Evolutionary conservation across 208 protist species (phyloP).

Genomic region (Phytomonas sp.): DNA sequence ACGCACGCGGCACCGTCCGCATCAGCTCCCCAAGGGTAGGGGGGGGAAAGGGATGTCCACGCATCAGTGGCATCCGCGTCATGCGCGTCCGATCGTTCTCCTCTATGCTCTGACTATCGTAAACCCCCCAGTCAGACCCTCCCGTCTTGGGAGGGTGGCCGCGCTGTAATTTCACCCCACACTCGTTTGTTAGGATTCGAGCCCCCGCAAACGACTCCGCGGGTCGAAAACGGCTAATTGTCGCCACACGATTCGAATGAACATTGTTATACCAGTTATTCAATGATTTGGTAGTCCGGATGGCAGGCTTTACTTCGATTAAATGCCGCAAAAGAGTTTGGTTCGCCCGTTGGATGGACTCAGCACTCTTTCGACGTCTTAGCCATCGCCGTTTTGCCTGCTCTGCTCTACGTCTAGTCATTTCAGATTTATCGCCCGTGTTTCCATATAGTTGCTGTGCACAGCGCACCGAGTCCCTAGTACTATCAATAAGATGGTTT

Average conservation of each 20-base stretch:
- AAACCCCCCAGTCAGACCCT: not conserved
- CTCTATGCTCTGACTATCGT: not conserved
- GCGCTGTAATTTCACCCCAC: not conserved
- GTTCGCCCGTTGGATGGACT: slow-evolving; percentile 22
- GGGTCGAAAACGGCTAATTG: slow-evolving; percentile 36
- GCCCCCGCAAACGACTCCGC: slow-evolving; percentile 44
- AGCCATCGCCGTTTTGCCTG: slow-evolving; percentile 25
- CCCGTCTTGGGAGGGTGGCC: not conserved
- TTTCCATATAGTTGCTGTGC: slow-evolving; percentile 37
- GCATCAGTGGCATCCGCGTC: slow-evolving; percentile 23
- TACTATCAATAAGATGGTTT: slow-evolving; percentile 28
- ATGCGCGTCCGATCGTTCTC: not conserved
- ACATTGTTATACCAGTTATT: slow-evolving; percentile 34
- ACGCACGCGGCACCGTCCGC: slow-evolving; percentile 16
- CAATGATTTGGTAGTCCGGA: slow-evolving; percentile 29
- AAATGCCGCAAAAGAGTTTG: slow-evolving; percentile 28
- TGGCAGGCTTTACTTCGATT: slow-evolving; percentile 17
- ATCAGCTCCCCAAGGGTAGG: slow-evolving; percentile 20
- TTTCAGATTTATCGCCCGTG: slow-evolving; percentile 20
- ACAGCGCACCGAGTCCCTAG: slow-evolving; percentile 19
- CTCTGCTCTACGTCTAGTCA: slow-evolving; percentile 8
- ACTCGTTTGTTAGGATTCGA: slow-evolving; percentile 19
- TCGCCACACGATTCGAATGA: slow-evolving; percentile 29
- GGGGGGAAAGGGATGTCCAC: slow-evolving; percentile 22
- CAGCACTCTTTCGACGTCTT: slow-evolving; percentile 15